These are phyloP conservation scores for Thymus mandschuricus DNA, from an alignment of 257 asterid species.

Conservation along the genomic window DNA sequence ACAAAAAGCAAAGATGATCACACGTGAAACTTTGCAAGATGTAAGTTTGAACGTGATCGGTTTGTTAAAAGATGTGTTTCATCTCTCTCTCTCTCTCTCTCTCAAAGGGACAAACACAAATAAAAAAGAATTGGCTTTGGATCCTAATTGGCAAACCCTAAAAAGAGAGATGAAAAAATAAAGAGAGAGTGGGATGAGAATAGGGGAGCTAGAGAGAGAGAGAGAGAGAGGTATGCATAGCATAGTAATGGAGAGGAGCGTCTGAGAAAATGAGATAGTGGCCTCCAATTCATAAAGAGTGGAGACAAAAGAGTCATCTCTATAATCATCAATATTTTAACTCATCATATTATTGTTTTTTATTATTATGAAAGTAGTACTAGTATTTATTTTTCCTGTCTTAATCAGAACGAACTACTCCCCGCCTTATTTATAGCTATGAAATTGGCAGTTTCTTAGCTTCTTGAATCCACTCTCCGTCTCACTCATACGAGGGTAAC, in stretches of 20 bases:
- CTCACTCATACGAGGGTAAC: too few species aligned
- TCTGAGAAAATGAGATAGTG: slow-evolving; percentile 50
- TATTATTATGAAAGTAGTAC: not conserved
- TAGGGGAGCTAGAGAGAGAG: not conserved
- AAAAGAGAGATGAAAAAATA: slow-evolving; percentile 38
- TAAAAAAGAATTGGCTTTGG: slow-evolving; percentile 40
- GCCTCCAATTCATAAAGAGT: slow-evolving; percentile 57
- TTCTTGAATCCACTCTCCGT: not conserved
- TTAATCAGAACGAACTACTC: slow-evolving; percentile 22
- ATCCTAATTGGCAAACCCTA: slow-evolving; percentile 48
- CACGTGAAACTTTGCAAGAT: slow-evolving; percentile 40
- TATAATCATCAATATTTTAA: slow-evolving; percentile 42
- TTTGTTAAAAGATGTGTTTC: slow-evolving; percentile 35
- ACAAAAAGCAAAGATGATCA: slow-evolving; percentile 22
- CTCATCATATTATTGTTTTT: slow-evolving; percentile 4
- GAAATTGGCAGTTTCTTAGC: slow-evolving; percentile 35
- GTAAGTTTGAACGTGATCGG: slow-evolving; percentile 19
- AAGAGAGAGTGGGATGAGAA: slow-evolving; percentile 10
- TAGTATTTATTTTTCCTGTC: slow-evolving; percentile 34
- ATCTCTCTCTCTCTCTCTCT: slow-evolving; percentile 7
- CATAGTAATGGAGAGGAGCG: slow-evolving; percentile 72
- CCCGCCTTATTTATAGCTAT: slow-evolving; percentile 18
- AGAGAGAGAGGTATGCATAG: too few species aligned
- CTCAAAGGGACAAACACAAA: slow-evolving; percentile 1
- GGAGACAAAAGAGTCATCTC: slow-evolving; percentile 76